Evolutionary conservation across 1,284 basidiomycete species (phyloP).

Genomic region (Rhodotorula sp.): DNA sequence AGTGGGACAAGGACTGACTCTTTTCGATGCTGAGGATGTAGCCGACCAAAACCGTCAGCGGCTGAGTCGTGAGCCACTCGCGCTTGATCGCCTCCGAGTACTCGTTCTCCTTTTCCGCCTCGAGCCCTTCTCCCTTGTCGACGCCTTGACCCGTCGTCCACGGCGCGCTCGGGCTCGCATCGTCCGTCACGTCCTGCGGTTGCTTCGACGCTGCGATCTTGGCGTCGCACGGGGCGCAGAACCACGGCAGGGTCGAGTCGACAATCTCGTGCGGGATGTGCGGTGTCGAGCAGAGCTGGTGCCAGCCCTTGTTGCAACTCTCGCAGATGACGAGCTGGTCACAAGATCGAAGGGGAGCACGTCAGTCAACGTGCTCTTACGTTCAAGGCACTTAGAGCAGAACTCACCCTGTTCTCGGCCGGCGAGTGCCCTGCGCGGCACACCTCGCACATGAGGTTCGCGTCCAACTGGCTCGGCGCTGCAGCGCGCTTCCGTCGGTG

Average conservation of each 20-base stretch:
- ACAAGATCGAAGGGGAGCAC: not conserved
- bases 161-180: conserved; percentile 1
- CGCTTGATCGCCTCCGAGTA: conserved; percentile 28
- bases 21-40: conserved; percentile 35
- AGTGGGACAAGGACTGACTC: conserved; percentile 15
- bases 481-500: conserved; percentile 33
- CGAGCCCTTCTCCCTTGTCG: conserved; percentile 4
- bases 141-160: conserved; percentile 2
- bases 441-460: conserved; percentile 32
- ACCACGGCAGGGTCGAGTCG: conserved; percentile 28
- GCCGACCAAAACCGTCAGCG: conserved; percentile 25
- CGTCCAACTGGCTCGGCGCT: conserved; percentile 11
- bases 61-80: conserved; percentile 35
- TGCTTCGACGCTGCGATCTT: conserved; percentile 15
- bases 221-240: conserved; percentile 33
- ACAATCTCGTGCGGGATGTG: conserved; percentile 26
- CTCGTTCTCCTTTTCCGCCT: conserved; percentile 9
- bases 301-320: conserved; percentile 30
- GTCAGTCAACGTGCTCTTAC: too few species aligned
- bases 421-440: conserved; percentile 36
- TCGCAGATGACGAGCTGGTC: conserved; percentile 37
- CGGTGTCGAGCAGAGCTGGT: conserved; percentile 33
- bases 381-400: not conserved
- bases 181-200: conserved; percentile 10
- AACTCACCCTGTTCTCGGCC: not conserved